These are phyloP conservation scores for Sporothrix variecibatus DNA, from an alignment of 2,329 filamentous ascomycete genomes.

Conservation along the genomic window DNA sequence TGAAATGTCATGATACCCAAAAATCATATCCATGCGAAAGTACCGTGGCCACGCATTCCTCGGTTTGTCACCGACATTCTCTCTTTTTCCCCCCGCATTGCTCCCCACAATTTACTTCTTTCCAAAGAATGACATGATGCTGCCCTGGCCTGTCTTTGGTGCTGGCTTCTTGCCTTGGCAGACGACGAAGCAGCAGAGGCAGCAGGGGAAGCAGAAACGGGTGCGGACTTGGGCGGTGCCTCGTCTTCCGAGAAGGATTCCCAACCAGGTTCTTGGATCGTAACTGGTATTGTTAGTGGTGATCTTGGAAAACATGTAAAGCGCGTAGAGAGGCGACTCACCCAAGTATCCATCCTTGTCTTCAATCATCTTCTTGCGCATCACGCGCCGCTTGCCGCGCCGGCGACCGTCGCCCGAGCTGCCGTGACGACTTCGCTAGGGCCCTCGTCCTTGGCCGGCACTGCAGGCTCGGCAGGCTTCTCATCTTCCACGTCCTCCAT, in stretches of 20 bases:
- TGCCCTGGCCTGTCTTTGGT: constrained; percentile 68
- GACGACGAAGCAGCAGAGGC: constrained; percentile 49
- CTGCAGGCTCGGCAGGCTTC: constrained; percentile 38
- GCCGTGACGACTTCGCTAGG: constrained; percentile 52
- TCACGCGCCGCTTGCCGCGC: constrained; percentile 75
- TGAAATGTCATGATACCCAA: background rate
- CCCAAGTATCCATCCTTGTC: constrained; percentile 90
- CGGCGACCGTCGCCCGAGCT: constrained; percentile 62
- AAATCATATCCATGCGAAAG: background rate
- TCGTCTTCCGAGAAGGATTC: constrained; percentile 95
- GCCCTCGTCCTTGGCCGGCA: constrained; percentile 43
- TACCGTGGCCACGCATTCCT: background rate
- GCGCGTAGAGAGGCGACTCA: constrained; percentile 45
- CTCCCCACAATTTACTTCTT: constrained; percentile 61
- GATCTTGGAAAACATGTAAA: background rate
- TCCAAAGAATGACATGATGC: constrained; percentile 88
- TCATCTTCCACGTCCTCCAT: constrained; percentile 33
- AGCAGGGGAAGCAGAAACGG: constrained; percentile 36
- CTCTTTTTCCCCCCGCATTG: background rate
- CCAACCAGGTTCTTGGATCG: constrained; percentile 81
- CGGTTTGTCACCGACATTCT: background rate
- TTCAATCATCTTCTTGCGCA: constrained; percentile 83
- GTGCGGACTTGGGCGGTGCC: constrained; percentile 52
- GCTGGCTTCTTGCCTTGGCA: constrained; percentile 57
- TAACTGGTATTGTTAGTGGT: constrained; percentile 58